phyloP scores from a whole-genome alignment of 208 protist species.

The Leishmania gerbilli region DNA sequence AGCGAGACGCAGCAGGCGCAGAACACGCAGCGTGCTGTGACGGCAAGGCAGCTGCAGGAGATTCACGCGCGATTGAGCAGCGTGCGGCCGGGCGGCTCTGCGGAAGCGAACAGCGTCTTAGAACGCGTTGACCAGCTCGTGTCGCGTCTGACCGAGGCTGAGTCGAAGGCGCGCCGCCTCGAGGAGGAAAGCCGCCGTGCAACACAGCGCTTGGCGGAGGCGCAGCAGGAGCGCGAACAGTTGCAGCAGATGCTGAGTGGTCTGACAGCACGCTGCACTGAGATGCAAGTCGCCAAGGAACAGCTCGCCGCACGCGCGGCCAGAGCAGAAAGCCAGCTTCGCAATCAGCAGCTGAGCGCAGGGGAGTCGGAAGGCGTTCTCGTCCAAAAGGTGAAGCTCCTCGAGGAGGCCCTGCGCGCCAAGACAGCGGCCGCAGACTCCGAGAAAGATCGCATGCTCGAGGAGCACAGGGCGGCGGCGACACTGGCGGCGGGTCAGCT shows the following conservation, averaged over 20 bases:
- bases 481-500: slow-evolving; percentile 1
- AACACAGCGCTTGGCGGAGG: slow-evolving; percentile 6
- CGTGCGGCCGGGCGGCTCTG: slow-evolving; percentile 1
- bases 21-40: slow-evolving; percentile 9
- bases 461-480: slow-evolving; percentile 10
- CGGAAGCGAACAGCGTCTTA: slow-evolving; percentile 2
- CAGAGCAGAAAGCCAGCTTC: slow-evolving; percentile 10
- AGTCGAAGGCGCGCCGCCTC: slow-evolving; percentile 7
- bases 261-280: slow-evolving; percentile 23
- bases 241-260: slow-evolving; percentile 28
- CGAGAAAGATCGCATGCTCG: slow-evolving; percentile 7
- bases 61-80: slow-evolving; percentile 12
- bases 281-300: slow-evolving; percentile 29
- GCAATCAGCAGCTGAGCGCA: background rate
- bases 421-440: slow-evolving; percentile 15
- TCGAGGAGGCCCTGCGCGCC: slow-evolving; percentile 25
- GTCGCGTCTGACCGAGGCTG: slow-evolving; percentile 10
- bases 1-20: slow-evolving; percentile 13
- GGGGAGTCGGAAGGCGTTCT: slow-evolving; percentile 12
- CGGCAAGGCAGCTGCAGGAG: slow-evolving; percentile 16
- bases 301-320: slow-evolving; percentile 14
- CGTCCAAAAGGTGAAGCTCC: slow-evolving; percentile 7
- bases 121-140: slow-evolving; percentile 22
- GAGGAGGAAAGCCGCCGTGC: slow-evolving; percentile 19
- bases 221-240: slow-evolving; percentile 30